Evolutionary conservation across 1,284 basidiomycete genomes (phyloP).

Genomic region (Sporisorium scitamineum): DNA sequence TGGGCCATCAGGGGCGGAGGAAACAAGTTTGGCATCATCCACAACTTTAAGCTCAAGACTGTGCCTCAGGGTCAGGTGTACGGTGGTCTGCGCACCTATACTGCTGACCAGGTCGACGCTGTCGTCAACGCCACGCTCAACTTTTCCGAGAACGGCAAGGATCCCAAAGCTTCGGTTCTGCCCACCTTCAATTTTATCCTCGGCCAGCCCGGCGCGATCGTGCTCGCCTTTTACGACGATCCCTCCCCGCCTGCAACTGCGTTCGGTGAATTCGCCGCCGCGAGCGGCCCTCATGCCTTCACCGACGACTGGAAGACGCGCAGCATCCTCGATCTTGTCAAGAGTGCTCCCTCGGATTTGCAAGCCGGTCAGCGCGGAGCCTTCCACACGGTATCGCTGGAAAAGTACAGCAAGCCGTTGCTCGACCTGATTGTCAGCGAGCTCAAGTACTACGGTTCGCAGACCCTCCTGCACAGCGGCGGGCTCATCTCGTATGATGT

Average conservation of each 20-base stretch:
- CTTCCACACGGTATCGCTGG: conserved; percentile 55
- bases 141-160: conserved; percentile 54
- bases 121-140: conserved; percentile 47
- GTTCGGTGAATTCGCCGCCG: conserved; percentile 34
- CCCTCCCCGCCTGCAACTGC: conserved; percentile 28
- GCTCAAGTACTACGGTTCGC: conserved; percentile 37
- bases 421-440: conserved; percentile 53
- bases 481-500: conserved; percentile 59
- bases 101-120: conserved; percentile 42
- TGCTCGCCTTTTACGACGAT: conserved; percentile 56
- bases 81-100: conserved; percentile 52
- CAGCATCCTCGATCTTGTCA: conserved; percentile 39
- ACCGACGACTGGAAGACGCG: conserved; percentile 52
- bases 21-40: conserved; percentile 53
- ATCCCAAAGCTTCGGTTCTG: conserved; percentile 52
- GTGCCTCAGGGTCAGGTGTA: conserved; percentile 52
- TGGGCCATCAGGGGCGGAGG: conserved; percentile 57
- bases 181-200: conserved; percentile 55
- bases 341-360: conserved; percentile 37
- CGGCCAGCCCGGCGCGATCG: conserved; percentile 36
- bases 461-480: conserved; percentile 31
- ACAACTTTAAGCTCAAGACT: conserved; percentile 53
- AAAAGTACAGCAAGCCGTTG: conserved; percentile 45
- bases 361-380: conserved; percentile 43
- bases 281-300: conserved; percentile 13